Base-by-base conservation (phyloP, 257 asterid species). In the Solanum chmielewskii region DNA sequence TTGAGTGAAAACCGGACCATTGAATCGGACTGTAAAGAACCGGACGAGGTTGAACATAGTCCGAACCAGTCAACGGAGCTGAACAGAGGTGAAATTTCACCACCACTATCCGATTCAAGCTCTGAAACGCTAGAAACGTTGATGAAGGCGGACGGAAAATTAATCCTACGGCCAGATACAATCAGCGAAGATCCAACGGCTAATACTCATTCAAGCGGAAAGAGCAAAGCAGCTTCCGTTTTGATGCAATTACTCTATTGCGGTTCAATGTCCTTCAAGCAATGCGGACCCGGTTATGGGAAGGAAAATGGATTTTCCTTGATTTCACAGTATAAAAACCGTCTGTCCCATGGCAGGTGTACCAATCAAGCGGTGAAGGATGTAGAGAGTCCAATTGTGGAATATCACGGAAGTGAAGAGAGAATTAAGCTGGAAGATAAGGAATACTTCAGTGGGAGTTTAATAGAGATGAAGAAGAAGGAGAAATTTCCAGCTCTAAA, bases 41-140 rank as follows among this genome's bases (percentile, higher is more conserved):
- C 39, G n/a, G 85, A 81, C 33, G 83, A 90, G 47, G 93, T 89
- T 16, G 93, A 90, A 86, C 91, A 39, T 18, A 62, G 21, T 64
- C 15, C 42, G 16, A 85, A 42, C 29, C 45, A 80, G 49, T 84
- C 86, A 39, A 88, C 74, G 27, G 89, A 90, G 64, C 44, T 88
- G 39, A 83, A 85, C 89, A 85, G 92, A 89, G 92, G 92, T 87
- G 92, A 87, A 87, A 90, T 94, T 88, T 92, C 98, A 27, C 98
- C 98, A 20, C 98, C 92, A 31, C 94, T 95, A 91, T 93, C 98
- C 9, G 98, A 94, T 33, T 94, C 97, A 47, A 93, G 97, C 88
- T 94, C 96, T 20, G 94, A 92, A 70, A 93, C 96, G 1, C 90
- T 94, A 21, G 96, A 93, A 29, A 90, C 92, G n/a, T 64, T 94